Conservation (phyloP, 441 rosid species). For the Populus hybrid region DNA sequence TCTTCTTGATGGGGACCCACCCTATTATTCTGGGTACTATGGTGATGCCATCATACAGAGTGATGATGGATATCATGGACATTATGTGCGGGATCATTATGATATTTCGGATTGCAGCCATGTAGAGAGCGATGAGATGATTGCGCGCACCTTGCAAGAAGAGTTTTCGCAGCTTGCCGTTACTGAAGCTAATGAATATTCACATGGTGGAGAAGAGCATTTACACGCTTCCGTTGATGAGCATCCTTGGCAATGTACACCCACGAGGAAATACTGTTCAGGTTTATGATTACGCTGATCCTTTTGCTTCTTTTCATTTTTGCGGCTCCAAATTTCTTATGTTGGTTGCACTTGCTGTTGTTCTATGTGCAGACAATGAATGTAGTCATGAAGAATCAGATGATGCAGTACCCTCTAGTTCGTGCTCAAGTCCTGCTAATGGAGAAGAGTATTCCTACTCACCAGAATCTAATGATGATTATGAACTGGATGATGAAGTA, state of each 20-base stretch:
- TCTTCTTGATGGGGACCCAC: constrained; percentile 52
- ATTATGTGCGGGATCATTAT: constrained; percentile 38
- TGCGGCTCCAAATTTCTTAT: background rate
- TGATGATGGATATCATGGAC: constrained; percentile 34
- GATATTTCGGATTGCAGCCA: constrained; percentile 37
- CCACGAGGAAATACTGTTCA: constrained; percentile 33
- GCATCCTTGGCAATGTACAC: constrained; percentile 40
- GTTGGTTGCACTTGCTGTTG: constrained; percentile 5
- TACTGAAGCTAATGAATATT: constrained; percentile 38
- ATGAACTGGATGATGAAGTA: constrained; percentile 43
- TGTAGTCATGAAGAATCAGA: constrained; percentile 43
- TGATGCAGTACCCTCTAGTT: constrained; percentile 45
- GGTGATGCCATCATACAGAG: constrained; percentile 23
- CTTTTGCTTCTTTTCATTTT: background rate
- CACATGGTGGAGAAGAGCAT: constrained; percentile 23
- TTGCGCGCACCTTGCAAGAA: constrained; percentile 67
- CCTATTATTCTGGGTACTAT: constrained; percentile 38
- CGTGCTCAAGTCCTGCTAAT: constrained; percentile 53
- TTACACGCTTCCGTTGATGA: constrained; percentile 28
- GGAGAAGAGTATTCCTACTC: constrained; percentile 44
- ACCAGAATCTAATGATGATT: constrained; percentile 42
- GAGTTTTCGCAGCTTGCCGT: constrained; percentile 65
- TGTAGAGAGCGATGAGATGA: constrained; percentile 59
- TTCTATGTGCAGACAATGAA: constrained; percentile 40
- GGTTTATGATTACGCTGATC: constrained; percentile 28